A percentile compares a stretch with the other conserved stretches of the same genome.
Evolutionary conservation across 352 stramenopile species (phyloP).

Genomic region (Globisporangium irregulare): DNA sequence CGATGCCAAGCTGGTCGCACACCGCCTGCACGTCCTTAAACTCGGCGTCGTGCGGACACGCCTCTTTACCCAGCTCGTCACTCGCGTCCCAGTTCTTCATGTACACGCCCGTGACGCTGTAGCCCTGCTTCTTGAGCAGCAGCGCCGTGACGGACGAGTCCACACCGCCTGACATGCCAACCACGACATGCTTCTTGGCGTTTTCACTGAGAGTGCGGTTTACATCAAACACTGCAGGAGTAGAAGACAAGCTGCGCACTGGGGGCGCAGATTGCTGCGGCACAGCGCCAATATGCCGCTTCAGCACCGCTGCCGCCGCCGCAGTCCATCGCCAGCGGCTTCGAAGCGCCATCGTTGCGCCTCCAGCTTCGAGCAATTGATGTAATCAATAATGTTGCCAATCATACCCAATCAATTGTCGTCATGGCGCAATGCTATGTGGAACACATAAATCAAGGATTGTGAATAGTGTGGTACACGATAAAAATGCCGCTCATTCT

Average conservation of each 20-base stretch:
- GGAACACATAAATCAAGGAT: neutral
- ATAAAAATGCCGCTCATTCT: neutral
- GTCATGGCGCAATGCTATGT: neutral
- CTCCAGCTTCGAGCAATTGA: neutral
- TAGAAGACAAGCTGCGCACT: neutral
- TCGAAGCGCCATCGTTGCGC: constrained; percentile 5
- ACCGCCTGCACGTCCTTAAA: constrained; percentile 92
- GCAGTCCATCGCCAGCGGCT: constrained; percentile 4
- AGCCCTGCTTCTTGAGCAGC: constrained; percentile 89
- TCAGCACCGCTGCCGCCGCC: neutral
- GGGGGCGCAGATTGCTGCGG: neutral
- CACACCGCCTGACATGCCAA: constrained; percentile 98
- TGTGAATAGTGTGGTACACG: neutral
- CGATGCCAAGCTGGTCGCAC: constrained; percentile 90
- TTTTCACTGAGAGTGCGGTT: constrained; percentile 16
- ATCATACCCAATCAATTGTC: neutral
- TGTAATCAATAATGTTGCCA: constrained; percentile 1
- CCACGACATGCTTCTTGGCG: constrained; percentile 78
- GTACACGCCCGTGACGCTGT: constrained; percentile 94
- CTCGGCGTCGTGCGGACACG: constrained; percentile 89
- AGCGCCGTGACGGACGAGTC: constrained; percentile 96
- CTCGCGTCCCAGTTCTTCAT: constrained; percentile 99
- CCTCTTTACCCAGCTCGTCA: constrained; percentile 87
- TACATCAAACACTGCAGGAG: neutral
- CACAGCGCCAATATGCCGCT: neutral